Evolutionary conservation across 345 rosid species (phyloP).

Genomic region (Trapa bicornis): DNA sequence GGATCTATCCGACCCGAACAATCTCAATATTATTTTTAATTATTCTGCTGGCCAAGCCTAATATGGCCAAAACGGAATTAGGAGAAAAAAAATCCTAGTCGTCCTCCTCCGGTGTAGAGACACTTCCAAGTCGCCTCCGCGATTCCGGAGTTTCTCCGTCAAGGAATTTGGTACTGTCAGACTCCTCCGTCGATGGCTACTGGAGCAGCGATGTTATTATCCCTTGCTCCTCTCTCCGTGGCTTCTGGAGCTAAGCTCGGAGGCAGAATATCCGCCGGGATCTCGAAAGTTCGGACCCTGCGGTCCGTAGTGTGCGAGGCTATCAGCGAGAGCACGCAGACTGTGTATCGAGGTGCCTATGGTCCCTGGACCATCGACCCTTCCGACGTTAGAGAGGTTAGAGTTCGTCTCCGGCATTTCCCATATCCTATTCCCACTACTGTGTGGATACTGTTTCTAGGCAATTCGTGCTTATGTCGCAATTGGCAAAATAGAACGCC

Average conservation of each 20-base stretch:
- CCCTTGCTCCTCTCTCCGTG: neutral
- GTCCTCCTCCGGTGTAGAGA: neutral
- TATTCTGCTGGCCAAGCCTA: too few relatives aligned
- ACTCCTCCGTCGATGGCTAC: neutral
- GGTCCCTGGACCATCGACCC: constrained; percentile 81
- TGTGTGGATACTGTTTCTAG: too few relatives aligned
- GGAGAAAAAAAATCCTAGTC: neutral
- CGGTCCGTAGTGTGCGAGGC: constrained; percentile 26
- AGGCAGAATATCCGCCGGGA: neutral
- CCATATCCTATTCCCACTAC: neutral
- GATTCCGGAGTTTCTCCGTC: neutral
- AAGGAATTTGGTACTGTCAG: neutral
- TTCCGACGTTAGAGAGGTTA: constrained; percentile 80
- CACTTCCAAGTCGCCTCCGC: neutral
- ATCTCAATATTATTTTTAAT: neutral
- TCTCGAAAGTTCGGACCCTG: neutral
- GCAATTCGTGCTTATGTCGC: too few relatives aligned
- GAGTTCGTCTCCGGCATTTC: neutral
- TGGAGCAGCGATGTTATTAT: neutral
- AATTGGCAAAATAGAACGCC: too few relatives aligned
- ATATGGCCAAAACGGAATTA: neutral
- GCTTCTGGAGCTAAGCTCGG: constrained; percentile 1
- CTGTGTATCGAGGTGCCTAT: constrained; percentile 60
- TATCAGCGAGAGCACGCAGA: constrained; percentile 31
- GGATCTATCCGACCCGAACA: neutral